Conservation (phyloP, 1,139 yeast genomes). For the Protomyces macrosporus region DNA sequence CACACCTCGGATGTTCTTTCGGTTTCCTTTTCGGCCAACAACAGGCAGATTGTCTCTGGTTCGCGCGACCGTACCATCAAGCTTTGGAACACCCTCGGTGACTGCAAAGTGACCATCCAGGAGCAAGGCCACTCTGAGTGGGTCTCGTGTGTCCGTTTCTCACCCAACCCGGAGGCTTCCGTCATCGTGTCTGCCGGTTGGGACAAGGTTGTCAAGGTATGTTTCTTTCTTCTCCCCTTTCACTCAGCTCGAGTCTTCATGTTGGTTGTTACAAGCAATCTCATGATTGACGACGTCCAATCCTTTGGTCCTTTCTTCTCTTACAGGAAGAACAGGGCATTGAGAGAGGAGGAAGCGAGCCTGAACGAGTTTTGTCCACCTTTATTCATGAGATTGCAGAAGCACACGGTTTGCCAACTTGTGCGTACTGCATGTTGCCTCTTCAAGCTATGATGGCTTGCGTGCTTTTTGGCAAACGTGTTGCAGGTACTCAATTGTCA, state of each 20-base stretch:
- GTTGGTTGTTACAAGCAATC: neutral
- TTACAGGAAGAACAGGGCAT: neutral
- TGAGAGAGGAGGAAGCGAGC: slow-evolving; percentile 27
- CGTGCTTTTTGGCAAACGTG: neutral
- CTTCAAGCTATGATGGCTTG: neutral
- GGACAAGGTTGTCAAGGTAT: slow-evolving; percentile 99
- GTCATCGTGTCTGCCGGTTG: slow-evolving; percentile 97
- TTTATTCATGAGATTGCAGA: neutral
- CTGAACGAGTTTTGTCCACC: slow-evolving; percentile 10
- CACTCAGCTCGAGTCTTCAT: slow-evolving; percentile 24
- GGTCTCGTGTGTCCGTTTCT: slow-evolving; percentile 97
- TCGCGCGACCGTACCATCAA: slow-evolving; percentile 98
- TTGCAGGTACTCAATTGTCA: neutral
- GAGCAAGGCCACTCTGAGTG: slow-evolving; percentile 90
- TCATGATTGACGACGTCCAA: slow-evolving; percentile 17
- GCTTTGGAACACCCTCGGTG: slow-evolving; percentile 99
- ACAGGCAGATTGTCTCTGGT: slow-evolving; percentile 97
- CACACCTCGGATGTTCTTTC: slow-evolving; percentile 97
- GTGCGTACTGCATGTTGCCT: neutral
- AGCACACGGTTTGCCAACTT: neutral
- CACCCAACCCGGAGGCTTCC: slow-evolving; percentile 58
- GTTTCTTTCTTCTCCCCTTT: slow-evolving; percentile 42
- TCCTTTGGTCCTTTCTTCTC: neutral
- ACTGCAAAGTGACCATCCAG: slow-evolving; percentile 86
- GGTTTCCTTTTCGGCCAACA: slow-evolving; percentile 92